Evolutionary conservation across 1,284 basidiomycete genomes (phyloP), one percentile per base, ranked within the genome.

Genomic region (Hymenochaete sp.): DNA sequence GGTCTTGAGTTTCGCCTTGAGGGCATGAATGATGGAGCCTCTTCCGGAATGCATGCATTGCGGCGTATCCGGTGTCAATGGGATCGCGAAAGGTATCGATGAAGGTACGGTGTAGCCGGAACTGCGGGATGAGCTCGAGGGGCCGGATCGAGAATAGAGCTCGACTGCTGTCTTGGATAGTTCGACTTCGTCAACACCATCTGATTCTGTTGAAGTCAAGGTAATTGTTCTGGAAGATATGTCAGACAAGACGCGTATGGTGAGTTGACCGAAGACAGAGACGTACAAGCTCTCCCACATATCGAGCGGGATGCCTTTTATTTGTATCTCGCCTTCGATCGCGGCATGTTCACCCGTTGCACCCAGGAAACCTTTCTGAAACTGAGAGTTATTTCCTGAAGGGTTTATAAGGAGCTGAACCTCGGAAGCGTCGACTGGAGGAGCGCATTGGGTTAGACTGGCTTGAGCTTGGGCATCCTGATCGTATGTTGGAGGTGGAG

Each of bases 331-430:
- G 44, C 85, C 85, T 59, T 89, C 86, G 46, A 89, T 75, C 11
- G 85, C 79, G 18, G 86, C 82, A 42, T 69, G 72, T 61, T 89
- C 86, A 36, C 72, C 81, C 47, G 86, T 82, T 16, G 80, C 82
- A 48, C 85, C 85, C 7, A 88, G 67, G 59, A 73, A 87, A 9
- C 85, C 85, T 56, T 78, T 84, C 65, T 89, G 85, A 56, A 89
- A 89, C 57, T 77, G 75, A 18, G 48, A 36, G 44, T 82, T 65
- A 14, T 75, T 70, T 58, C 80, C 72, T 26, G 77, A 69, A 3
- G 85, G 83, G 32, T 77, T 66, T 50, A 86, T 78, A 51, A 84
- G 68, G 36, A 86, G 72, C 61, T 86, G 79, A 11, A 64, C 56
- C 67, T 72, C 61, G 5, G 43, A 29, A 10, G 49, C 37, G 7